A percentile compares a stretch with the other conserved stretches of the same genome.
phyloP scores from a whole-genome alignment of 805 yeast species.

The Diddensiella santjacobensis region DNA sequence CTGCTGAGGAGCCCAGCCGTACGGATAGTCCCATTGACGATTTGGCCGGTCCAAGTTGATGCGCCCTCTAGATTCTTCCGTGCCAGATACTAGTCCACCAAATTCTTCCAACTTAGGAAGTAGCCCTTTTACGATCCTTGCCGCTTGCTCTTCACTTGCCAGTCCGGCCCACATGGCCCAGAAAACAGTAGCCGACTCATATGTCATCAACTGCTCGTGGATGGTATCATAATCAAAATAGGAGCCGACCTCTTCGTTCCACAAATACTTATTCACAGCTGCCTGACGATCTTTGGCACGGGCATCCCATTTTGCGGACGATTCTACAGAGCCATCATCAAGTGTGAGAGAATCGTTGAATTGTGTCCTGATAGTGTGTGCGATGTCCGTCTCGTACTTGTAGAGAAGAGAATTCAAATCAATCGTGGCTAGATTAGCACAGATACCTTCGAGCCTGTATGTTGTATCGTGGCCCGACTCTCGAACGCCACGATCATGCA shows the following conservation, averaged over 20 bases:
- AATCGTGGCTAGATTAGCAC: slow-evolving; percentile 86
- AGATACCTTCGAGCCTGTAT: slow-evolving; percentile 82
- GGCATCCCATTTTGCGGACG: slow-evolving; percentile 57
- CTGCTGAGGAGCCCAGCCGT: slow-evolving; percentile 99
- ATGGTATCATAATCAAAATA: slow-evolving; percentile 81
- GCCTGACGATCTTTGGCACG: slow-evolving; percentile 52
- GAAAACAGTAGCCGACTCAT: slow-evolving; percentile 84
- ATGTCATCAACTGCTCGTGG: slow-evolving; percentile 50
- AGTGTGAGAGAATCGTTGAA: slow-evolving; percentile 49
- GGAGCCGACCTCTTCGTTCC: slow-evolving; percentile 78
- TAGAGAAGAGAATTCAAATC: slow-evolving; percentile 82
- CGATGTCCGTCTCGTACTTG: slow-evolving; percentile 87
- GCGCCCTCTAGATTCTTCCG: slow-evolving; percentile 68
- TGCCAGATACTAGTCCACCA: slow-evolving; percentile 89
- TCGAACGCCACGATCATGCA: slow-evolving; percentile 91
- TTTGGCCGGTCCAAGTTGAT: slow-evolving; percentile 70
- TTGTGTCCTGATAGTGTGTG: slow-evolving; percentile 51
- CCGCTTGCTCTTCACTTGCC: slow-evolving; percentile 68
- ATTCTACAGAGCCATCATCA: slow-evolving; percentile 40
- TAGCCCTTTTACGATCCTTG: slow-evolving; percentile 50
- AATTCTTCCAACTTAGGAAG: slow-evolving; percentile 70
- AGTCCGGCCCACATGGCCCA: slow-evolving; percentile 89
- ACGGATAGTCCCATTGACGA: slow-evolving; percentile 98
- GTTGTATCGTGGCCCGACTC: slow-evolving; percentile 97
- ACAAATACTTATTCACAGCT: slow-evolving; percentile 62